Percentiles rank a stretch among this genome's conserved stretches.
phyloP scores from a whole-genome alignment of 2,329 filamentous ascomycete genomes.

The Colletotrichum lupini region DNA sequence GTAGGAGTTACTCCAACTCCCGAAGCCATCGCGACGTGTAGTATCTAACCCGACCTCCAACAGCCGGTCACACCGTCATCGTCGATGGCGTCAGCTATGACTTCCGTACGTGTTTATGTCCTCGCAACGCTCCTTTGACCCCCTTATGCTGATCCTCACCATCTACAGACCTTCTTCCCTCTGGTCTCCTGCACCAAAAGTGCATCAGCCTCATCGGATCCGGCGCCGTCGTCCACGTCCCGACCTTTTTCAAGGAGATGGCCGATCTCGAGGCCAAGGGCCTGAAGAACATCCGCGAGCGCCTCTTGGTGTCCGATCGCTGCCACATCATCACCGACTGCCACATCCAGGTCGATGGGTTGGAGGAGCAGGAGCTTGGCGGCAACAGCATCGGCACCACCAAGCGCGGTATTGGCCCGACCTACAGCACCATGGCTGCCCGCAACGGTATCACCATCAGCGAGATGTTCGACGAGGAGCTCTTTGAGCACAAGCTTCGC shows the following conservation, averaged over 20 bases:
- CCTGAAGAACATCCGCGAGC: slow-evolving; percentile 50
- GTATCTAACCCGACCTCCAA: slow-evolving; percentile 33
- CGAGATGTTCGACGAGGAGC: slow-evolving; percentile 74
- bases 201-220: slow-evolving; percentile 81
- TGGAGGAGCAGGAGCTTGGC: slow-evolving; percentile 69
- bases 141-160: slow-evolving; percentile 40
- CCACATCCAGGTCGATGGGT: slow-evolving; percentile 75
- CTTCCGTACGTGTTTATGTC: slow-evolving; percentile 30
- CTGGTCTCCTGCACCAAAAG: slow-evolving; percentile 76
- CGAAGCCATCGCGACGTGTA: slow-evolving; percentile 9
- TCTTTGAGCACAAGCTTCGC: slow-evolving; percentile 75
- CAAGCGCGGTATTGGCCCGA: slow-evolving; percentile 52
- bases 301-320: slow-evolving; percentile 72
- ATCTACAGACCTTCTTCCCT: slow-evolving; percentile 70
- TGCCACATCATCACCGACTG: slow-evolving; percentile 74
- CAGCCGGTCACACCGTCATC: slow-evolving; percentile 35
- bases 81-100: slow-evolving; percentile 37
- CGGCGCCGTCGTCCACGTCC: slow-evolving; percentile 73
- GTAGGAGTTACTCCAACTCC: slow-evolving; percentile 39
- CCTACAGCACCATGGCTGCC: slow-evolving; percentile 63
- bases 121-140: neutral
- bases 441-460: slow-evolving; percentile 73
- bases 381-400: slow-evolving; percentile 49
- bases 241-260: slow-evolving; percentile 55
- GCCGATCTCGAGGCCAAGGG: slow-evolving; percentile 51